These are phyloP conservation scores for Flaveria sonorensis DNA, from an alignment of 129 eudicot species.

Conservation along the genomic window DNA sequence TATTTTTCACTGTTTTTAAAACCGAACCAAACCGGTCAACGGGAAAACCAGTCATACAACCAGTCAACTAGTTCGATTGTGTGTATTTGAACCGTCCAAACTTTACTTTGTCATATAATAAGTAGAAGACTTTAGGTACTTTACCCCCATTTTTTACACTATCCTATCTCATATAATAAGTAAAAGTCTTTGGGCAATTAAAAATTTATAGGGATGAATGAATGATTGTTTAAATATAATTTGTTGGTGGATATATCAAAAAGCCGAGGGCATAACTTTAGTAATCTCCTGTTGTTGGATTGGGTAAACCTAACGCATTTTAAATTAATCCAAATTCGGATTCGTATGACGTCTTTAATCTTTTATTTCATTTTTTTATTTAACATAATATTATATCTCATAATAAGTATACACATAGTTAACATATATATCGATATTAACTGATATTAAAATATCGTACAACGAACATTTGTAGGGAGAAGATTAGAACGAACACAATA, in stretches of 20 bases:
- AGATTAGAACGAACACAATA: too few species aligned
- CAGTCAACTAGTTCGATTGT: too few species aligned
- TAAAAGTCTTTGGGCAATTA: not conserved
- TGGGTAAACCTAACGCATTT: slow-evolving; percentile 36
- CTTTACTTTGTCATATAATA: too few species aligned
- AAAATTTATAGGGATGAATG: slow-evolving; percentile 2
- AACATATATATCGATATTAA: not conserved
- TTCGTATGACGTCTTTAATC: slow-evolving; percentile 24
- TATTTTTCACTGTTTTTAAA: too few species aligned
- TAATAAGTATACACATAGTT: not conserved
- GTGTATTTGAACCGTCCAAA: too few species aligned
- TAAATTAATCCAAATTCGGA: slow-evolving; percentile 12
- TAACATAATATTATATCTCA: not conserved
- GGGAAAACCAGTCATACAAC: too few species aligned
- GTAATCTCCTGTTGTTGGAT: slow-evolving; percentile 19
- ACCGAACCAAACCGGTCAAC: too few species aligned
- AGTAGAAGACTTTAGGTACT: too few species aligned
- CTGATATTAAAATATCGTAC: too few species aligned
- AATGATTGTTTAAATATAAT: not conserved
- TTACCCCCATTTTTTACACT: too few species aligned
- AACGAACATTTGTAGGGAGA: too few species aligned
- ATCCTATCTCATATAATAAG: not conserved
- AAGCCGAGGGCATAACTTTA: slow-evolving; percentile 14
- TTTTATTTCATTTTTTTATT: slow-evolving; percentile 5
- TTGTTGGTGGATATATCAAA: slow-evolving; percentile 17